These are phyloP conservation scores for Gremmenia infestans DNA, from an alignment of 2,329 filamentous ascomycete genomes.

Conservation along the genomic window DNA sequence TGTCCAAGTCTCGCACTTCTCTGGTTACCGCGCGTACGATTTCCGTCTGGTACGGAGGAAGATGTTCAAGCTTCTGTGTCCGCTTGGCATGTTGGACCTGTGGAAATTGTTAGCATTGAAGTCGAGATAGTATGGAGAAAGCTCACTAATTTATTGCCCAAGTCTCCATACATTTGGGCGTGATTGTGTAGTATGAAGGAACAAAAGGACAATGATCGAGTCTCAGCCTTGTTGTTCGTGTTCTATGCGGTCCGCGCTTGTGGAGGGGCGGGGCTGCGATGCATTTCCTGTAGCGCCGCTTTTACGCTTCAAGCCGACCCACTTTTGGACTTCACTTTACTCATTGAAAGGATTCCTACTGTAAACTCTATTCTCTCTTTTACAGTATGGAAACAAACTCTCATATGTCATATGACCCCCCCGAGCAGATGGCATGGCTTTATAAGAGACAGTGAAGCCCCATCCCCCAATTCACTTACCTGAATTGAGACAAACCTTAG, in stretches of 20 bases:
- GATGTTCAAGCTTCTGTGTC: conserved; percentile 76
- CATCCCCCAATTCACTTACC: too few species aligned
- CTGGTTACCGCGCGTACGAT: conserved; percentile 81
- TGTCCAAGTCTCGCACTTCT: conserved; percentile 90
- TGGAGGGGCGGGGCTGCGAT: conserved; percentile 3
- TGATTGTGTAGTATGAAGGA: not conserved
- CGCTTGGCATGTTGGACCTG: conserved; percentile 95
- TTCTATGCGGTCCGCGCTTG: not conserved
- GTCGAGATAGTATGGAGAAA: not conserved
- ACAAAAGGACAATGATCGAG: not conserved
- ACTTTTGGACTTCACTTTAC: not conserved
- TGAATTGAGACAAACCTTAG: too few species aligned
- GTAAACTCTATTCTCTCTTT: not conserved
- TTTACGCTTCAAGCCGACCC: not conserved
- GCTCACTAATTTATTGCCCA: conserved; percentile 62
- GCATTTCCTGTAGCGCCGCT: not conserved
- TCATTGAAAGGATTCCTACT: not conserved
- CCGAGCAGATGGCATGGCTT: too few species aligned
- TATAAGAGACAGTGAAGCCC: too few species aligned
- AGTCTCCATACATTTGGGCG: conserved; percentile 61
- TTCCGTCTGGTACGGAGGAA: conserved; percentile 90
- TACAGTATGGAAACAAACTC: not conserved
- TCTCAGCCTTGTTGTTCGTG: conserved; percentile 9
- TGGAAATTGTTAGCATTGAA: conserved; percentile 2
- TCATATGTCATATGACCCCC: not conserved